Evolutionary conservation across 371 early-diverging fungal genomes (phyloP), one percentile per base, ranked within the genome.

Genomic region (Mycotypha africana): DNA sequence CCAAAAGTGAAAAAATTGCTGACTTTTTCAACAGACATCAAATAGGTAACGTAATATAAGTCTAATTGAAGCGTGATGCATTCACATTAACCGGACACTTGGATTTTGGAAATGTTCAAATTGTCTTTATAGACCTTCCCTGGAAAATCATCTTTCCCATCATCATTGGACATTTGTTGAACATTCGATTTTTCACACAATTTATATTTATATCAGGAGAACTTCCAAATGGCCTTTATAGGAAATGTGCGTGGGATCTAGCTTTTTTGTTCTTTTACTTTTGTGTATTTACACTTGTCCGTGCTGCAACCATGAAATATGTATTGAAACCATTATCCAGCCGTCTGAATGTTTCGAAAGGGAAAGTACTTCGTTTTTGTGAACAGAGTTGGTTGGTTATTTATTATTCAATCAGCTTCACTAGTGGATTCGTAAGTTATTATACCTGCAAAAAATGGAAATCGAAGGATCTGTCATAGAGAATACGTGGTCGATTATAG

Each of bases 381-480:
- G 88, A 86, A 46, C 87, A 88, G 36, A 73, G 78, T 2, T 88
- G 84, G 79, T 59, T 71, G 23, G 71, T 72, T 33, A 33, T 87
- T 10, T 85, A 82, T 49, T 86, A 79, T 47, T 50, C 69, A 4
- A 31, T 38, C 21, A 65, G 66, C 36, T 76, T 67, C 45, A 42
- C 46, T 11, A 52, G 62, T 39, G 81, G 81, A 20, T 55, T 68
- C 44, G 81, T 80, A 74, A 70, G 73, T 47, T 9, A 33, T 3
- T 12, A 28, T 8, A 28, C 12, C 6, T 28, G n/a, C n/a, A n/a
- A n/a, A n/a, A n/a, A n/a, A n/a, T 23, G 14, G 14, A 23, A 2
- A 19, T 36, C 47, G 3, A 30, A 19, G 35, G 7, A 19, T 34
- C 4, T 38, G 24, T 45, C 9, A n/a, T 24, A 10, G n/a, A 17